Base-by-base conservation (phyloP, 192 early-diverging fungal genomes). In the Lunasporangiospora selenospora region DNA sequence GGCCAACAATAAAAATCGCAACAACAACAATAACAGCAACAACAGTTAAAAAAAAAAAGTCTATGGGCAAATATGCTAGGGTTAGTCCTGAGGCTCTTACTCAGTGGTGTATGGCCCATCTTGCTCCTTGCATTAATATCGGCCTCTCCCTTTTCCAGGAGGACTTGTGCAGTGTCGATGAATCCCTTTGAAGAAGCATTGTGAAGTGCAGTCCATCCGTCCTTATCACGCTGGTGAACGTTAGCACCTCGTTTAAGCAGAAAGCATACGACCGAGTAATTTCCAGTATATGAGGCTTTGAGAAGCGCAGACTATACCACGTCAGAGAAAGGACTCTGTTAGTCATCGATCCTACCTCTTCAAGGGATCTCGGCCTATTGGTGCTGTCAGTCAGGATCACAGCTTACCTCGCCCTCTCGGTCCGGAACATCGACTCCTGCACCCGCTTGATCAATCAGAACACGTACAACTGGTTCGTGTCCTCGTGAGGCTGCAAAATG, bases 171-270 rank as follows among this genome's bases (percentile, higher is more conserved):
- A 55, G 88, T 82, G 19, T 75, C 65, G 4, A 85, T 58, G 50
- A 87, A 78, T 2, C 91, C 92, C 18, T 79, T 75, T 4, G 86
- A 79, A 27, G 81, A 81, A 26, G 91, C 87, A 62, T 94, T 93
- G 75, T 94, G 93, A 29, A 95, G 81, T 3, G 91, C 85, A 8
- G 91, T 90, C 89, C 89, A 93, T 0, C 91, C 90, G 45, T 92
- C 90, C 51, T 80, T 83, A 67, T 95, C 93, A 18, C 70, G 59
- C 39, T 85, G 83, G 53, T 85, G 65, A 15, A 89, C 80, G 50
- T 91, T 81, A 7, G 90, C 90, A 11, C 80, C 73, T 4, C 80
- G 77, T 30, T 71, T 62, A 18, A 92, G 37, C 31, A 95, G 65
- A 51, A 80, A 88, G 18, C 65, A 65, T 5, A 90, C 85, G 16